Base-by-base conservation (phyloP, 257 asterid genomes). In the Solanum dulcamara region DNA sequence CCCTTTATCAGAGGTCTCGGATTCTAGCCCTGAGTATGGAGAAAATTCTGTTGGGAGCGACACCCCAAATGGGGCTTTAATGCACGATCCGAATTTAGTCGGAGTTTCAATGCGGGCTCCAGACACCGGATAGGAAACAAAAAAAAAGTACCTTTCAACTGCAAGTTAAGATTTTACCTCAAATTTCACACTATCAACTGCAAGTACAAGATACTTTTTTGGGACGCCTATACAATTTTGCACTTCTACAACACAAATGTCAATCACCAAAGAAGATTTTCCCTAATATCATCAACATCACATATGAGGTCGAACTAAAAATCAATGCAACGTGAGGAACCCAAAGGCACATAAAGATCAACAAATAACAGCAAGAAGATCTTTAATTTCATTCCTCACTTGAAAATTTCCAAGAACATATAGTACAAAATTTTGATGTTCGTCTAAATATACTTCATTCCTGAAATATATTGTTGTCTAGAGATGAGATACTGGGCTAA, bases 401-500 rank as follows among this genome's bases (percentile, higher is more conserved):
- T 70, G 81, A 84, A 51, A 88, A 88, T 72, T 66, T 74, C 81
- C 42, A 66, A 28, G 35, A 37, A 84, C 85, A 89, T 87, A 89
- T 90, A 85, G 89, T 89, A 92, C 94, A 89, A 60, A 48, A 70
- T 57, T 38, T 71, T 72, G 48, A 85, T 80, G 86, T 62, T 83
- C 83, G 72, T 84, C 98, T 94, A 96, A 90, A 97, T 95, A 90
- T 91, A 97, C 92, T 91, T 95, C 92, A 97, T 77, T 85, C 99
- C 99, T n/a, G 98, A 92, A 53, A 95, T 87, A 88, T 92, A 88
- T 44, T 93, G 98, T 87, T 93, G 99, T 88, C 94, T 93, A 62
- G 99, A 94, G 28, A 97, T 91, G 75, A 95, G 92, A 89, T 91
- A 95, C 92, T 97, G 99, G 38, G 93, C 94, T 89, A 97, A 84